phyloP scores from a whole-genome alignment of 768 basidiomycete genomes.

The Clitopilus hobsonii region DNA sequence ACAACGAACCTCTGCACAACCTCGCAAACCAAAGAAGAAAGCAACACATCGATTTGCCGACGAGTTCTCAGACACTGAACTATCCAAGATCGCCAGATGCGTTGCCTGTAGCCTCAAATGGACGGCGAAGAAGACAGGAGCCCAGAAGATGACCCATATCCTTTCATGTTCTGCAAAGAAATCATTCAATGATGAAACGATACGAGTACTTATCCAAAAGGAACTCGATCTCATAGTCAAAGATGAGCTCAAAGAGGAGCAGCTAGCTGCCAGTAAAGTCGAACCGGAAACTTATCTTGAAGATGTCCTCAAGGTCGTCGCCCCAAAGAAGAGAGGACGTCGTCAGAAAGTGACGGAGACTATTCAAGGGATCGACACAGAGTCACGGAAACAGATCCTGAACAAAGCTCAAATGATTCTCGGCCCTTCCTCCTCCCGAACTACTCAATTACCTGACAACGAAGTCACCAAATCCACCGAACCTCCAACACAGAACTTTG shows the following conservation, averaged over 20 bases:
- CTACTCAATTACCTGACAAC: too few species aligned
- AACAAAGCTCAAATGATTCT: conserved; percentile 30
- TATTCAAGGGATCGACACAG: conserved; percentile 18
- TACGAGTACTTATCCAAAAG: conserved; percentile 46
- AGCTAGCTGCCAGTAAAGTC: conserved; percentile 8
- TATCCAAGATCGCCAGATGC: conserved; percentile 50
- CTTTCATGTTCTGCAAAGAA: conserved; percentile 63
- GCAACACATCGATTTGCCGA: conserved; percentile 16
- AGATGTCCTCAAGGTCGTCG: conserved; percentile 41
- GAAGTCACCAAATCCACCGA: conserved; percentile 3
- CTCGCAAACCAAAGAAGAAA: background rate
- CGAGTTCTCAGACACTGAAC: conserved; percentile 41
- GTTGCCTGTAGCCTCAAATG: conserved; percentile 61
- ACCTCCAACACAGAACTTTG: conserved; percentile 33
- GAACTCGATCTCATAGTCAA: conserved; percentile 27
- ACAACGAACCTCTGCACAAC: background rate
- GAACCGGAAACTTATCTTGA: conserved; percentile 44
- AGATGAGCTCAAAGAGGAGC: conserved; percentile 10
- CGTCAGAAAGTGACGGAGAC: conserved; percentile 33
- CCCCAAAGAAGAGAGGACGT: conserved; percentile 41
- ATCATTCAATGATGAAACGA: conserved; percentile 46
- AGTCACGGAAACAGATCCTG: conserved; percentile 9
- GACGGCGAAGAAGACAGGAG: conserved; percentile 62
- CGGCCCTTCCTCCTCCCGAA: too few species aligned
- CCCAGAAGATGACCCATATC: conserved; percentile 66